phyloP scores from a whole-genome alignment of 768 basidiomycete genomes.

The Mycena indigotica region DNA sequence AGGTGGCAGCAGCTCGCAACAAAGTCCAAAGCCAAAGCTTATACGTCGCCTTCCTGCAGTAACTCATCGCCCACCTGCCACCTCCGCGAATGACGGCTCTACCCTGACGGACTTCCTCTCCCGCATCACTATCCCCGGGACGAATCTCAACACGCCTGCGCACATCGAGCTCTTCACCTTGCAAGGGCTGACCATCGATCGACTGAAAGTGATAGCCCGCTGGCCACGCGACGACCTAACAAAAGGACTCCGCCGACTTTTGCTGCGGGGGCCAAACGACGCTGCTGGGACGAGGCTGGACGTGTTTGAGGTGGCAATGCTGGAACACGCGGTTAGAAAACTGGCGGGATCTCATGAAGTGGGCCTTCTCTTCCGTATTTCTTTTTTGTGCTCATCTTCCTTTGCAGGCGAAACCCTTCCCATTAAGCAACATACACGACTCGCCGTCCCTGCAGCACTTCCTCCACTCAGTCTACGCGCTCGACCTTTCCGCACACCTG shows the following conservation, averaged over 20 bases:
- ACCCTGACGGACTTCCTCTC: too few relatives aligned
- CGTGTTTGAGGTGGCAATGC: background rate
- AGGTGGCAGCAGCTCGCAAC: too few relatives aligned
- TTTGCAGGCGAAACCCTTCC: background rate
- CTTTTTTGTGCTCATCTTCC: too few relatives aligned
- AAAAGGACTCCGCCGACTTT: background rate
- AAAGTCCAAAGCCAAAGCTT: too few relatives aligned
- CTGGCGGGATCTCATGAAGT: too few relatives aligned
- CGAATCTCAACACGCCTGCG: background rate
- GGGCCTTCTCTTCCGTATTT: too few relatives aligned
- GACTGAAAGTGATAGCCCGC: background rate
- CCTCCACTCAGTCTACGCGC: background rate
- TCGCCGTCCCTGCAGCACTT: background rate
- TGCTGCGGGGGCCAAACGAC: background rate
- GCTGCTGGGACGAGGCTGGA: background rate
- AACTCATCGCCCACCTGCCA: background rate
- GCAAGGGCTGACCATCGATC: background rate
- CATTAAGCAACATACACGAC: background rate
- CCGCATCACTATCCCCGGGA: background rate
- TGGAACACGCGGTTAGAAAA: background rate
- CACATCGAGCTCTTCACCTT: background rate
- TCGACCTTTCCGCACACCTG: background rate
- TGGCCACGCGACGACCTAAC: background rate
- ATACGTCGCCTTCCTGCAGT: too few relatives aligned
- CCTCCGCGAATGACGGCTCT: too few relatives aligned